phyloP scores from a whole-genome alignment of 495 filamentous ascomycete genomes.

The Podospora pseudocomata region DNA sequence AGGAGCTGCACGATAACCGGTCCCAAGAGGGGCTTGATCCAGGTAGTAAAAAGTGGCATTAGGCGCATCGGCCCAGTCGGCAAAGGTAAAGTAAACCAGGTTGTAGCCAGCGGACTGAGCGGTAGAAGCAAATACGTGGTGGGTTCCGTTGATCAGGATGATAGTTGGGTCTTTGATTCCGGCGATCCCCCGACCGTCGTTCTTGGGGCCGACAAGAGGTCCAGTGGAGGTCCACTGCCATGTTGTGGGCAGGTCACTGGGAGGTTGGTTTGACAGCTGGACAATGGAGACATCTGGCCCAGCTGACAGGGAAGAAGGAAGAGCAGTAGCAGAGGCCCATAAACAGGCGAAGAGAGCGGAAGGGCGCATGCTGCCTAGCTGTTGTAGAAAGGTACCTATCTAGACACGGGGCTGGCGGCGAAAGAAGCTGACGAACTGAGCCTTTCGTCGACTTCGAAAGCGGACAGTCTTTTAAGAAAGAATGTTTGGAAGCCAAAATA shows the following conservation, averaged over 20 bases:
- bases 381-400: too few species aligned
- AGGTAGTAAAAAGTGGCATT: conserved; percentile 24
- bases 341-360: not conserved
- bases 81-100: conserved; percentile 29
- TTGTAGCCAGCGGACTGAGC: conserved; percentile 24
- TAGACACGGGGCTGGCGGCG: too few species aligned
- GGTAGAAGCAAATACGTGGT: conserved; percentile 31
- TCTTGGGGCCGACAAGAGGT: conserved; percentile 24
- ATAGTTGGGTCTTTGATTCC: conserved; percentile 30
- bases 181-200: conserved; percentile 23
- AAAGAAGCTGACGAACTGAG: too few species aligned
- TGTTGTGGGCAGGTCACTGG: conserved; percentile 3
- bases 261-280: not conserved
- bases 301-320: not conserved
- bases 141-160: conserved; percentile 25
- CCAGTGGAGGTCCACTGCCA: conserved; percentile 26
- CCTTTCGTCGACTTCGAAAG: not conserved
- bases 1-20: conserved; percentile 28
- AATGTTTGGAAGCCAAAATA: not conserved
- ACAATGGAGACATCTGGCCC: not conserved
- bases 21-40: conserved; percentile 25
- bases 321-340: not conserved
- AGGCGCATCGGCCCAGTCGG: conserved; percentile 17
- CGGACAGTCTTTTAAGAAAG: not conserved
- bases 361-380: not conserved